These are phyloP conservation scores for Solanum raphanifolium DNA, from an alignment of 257 asterid species.

Conservation along the genomic window DNA sequence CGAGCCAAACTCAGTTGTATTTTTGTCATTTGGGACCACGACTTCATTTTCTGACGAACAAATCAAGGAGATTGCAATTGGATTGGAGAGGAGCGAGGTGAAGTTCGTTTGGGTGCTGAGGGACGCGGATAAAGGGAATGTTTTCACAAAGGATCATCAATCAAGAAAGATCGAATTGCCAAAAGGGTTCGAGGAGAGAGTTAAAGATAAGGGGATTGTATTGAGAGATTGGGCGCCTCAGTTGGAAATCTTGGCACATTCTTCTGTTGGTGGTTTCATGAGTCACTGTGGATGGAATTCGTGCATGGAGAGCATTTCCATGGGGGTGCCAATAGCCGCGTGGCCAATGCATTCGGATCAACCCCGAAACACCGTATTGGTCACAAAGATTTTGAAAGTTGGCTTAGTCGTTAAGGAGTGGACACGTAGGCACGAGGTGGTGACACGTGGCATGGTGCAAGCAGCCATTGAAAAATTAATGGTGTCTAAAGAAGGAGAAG, in stretches of 20 bases:
- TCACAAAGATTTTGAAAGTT: conserved; percentile 23
- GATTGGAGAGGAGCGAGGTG: conserved; percentile 27
- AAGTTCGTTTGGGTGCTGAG: conserved; percentile 41
- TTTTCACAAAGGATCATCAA: neutral
- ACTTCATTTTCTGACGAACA: conserved; percentile 28
- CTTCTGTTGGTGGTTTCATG: conserved; percentile 40
- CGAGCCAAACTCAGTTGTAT: conserved; percentile 21
- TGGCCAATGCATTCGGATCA: conserved; percentile 80
- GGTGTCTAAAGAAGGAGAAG: conserved; percentile 31
- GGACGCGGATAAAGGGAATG: conserved; percentile 28
- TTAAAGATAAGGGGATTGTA: conserved; percentile 24
- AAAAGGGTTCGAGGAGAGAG: conserved; percentile 34
- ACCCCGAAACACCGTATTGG: conserved; percentile 38
- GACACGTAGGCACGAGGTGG: conserved; percentile 19
- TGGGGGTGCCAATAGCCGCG: conserved; percentile 56
- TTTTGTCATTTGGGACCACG: conserved; percentile 45
- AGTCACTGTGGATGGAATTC: conserved; percentile 73
- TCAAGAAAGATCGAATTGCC: conserved; percentile 8
- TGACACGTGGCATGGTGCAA: conserved; percentile 13
- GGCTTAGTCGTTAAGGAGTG: conserved; percentile 42
- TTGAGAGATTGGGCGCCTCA: conserved; percentile 57
- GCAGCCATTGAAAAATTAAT: conserved; percentile 18
- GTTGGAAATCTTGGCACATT: conserved; percentile 37
- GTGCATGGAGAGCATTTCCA: conserved; percentile 54
- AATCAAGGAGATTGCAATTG: conserved; percentile 32